Evolutionary conservation across 495 filamentous ascomycete species (phyloP), one percentile per base, ranked within the genome.

Genomic region (Neurospora sp.): DNA sequence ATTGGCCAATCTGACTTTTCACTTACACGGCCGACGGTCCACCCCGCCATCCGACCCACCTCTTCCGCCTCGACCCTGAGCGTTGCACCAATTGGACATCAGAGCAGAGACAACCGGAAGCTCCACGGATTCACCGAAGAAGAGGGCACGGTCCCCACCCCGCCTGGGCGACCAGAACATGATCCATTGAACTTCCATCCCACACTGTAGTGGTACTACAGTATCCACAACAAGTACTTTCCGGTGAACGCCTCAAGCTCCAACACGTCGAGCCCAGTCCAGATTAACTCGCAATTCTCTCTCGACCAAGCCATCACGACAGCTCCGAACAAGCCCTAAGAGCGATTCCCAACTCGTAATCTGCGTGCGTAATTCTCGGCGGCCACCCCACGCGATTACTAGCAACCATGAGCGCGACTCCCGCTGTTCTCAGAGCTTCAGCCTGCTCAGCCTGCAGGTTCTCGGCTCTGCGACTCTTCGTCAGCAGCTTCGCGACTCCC

Each of bases 401-500:
- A 44, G 12, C 35, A 38, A 61, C 68, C 37, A 78, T 77, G 76
- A 48, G 42, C n/a, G 66, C 73, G 40, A 48, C 75, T 16, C 68
- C 79, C 9, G 61, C 74, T 12, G 53, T 61, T 35, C 20, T 76
- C 12, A 75, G 79, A 69, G 72, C 74, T 27, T 72, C 53, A 7
- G 73, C 78, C 72, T 82, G 80, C 76, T 73, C 76, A 2, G 74
- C 76, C 44, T 82, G 80, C 75, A 72, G 75, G 11, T 38, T 71
- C 2, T 76, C 79, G 11, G 76, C 76, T 11, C 70, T 81, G 42
- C 77, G 78, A 1, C 70, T 75, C 10, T 78, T 81, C 38, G 39
- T 77, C 16, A 53, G 73, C 48, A 73, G 70, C 59, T 44, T 74
- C 39, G 48, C 71, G 44, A 71, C 68, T 9, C 37, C 39, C 31